phyloP scores from a whole-genome alignment of 805 yeast genomes.

The Candida coleopterorum region DNA sequence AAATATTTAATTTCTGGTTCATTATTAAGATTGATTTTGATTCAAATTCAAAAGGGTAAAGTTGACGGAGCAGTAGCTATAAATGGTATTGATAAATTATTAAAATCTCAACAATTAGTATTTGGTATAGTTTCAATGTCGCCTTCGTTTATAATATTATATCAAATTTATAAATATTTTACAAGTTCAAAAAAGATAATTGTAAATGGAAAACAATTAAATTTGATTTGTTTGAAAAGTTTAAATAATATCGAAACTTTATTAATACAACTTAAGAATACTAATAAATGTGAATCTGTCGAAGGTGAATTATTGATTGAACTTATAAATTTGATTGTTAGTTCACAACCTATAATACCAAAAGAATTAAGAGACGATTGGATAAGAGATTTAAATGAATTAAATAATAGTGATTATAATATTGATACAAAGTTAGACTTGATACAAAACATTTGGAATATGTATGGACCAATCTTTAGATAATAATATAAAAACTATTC shows the following conservation, averaged over 20 bases:
- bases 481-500: too few species aligned
- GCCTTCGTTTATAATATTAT: conserved; percentile 63
- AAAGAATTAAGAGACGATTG: conserved; percentile 46
- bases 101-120: conserved; percentile 90
- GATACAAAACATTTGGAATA: conserved; percentile 57
- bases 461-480: conserved; percentile 43
- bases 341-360: conserved; percentile 51
- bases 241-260: conserved; percentile 60
- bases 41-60: conserved; percentile 93
- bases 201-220: conserved; percentile 28
- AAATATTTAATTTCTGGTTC: conserved; percentile 62
- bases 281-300: conserved; percentile 16
- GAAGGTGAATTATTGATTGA: conserved; percentile 69
- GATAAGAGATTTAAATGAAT: conserved; percentile 58
- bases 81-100: conserved; percentile 82
- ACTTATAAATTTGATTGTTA: conserved; percentile 48
- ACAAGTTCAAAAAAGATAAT: conserved; percentile 25
- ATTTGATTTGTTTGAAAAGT: conserved; percentile 34
- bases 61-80: conserved; percentile 92
- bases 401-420: conserved; percentile 39
- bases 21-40: conserved; percentile 69
- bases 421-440: conserved; percentile 40
- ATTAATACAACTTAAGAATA: conserved; percentile 19
- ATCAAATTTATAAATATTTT: conserved; percentile 41
- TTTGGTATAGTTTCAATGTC: conserved; percentile 87